Base-by-base conservation (phyloP, 2,329 filamentous ascomycete species). In the Cyclaneusma minus region DNA sequence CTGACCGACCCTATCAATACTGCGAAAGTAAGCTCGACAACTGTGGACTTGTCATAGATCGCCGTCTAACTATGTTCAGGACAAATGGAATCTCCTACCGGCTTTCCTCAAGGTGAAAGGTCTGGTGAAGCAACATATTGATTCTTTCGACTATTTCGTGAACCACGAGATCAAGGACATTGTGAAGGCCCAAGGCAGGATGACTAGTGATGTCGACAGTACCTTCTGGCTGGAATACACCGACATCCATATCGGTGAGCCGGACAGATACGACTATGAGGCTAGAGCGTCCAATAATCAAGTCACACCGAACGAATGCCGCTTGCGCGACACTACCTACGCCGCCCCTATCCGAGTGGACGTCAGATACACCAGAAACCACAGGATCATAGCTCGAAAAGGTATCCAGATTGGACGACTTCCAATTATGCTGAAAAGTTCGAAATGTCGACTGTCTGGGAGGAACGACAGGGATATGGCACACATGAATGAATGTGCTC, bases 131-230 rank as follows among this genome's bases (percentile, higher is more conserved):
- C 87, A 95, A 60, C 68, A 62, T 37, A 64, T 44, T 23, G 91
- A 98, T 58, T 95, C 89, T 13, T 98, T 91, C 64, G 94, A 98
- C 56, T 93, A 89, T 56, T 95, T 98, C 43, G 79, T 94, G 39
- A 83, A 98, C 41, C 79, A 91, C 30, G 85, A 95, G 48, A 74
- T 98, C 50, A 93, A 93, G 56, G 85, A 94, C 43, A 98, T 98
- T 41, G 78, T 98, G 38, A 75, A 82, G 48, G 81, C 87, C 27
- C 95, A 94, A 49, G 74, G 78, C 25, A 77, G 73, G 21, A 80
- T 98, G 36, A 72, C 79, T 39, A 93, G 85, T 52, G 87, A 95
- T 59, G 80, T 89, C 23, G 84, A 95, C 45, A 80, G 79, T 36
- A 79, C 78, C 38, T 95, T 95, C 49, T 92, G 80, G 61, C 74